phyloP scores from a whole-genome alignment of 176 grass and related monocot genomes.

The Elymus sibiricus region DNA sequence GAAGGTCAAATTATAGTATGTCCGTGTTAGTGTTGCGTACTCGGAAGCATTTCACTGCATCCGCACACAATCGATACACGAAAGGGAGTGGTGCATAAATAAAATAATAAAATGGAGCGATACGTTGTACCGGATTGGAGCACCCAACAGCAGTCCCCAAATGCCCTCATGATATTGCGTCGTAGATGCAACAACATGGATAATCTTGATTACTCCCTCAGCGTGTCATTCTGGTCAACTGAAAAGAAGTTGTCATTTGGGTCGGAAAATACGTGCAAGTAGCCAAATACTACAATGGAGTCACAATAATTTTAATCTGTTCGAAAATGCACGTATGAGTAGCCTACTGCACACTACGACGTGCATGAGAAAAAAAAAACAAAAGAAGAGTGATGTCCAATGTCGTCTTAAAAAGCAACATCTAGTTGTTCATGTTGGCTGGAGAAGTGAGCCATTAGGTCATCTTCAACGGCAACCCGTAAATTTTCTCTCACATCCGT shows the following conservation, averaged over 20 bases:
- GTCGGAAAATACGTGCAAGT: neutral
- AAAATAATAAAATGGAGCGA: neutral
- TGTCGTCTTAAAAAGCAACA: too few species aligned
- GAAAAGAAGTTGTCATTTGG: neutral
- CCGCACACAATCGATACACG: neutral
- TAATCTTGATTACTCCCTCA: neutral
- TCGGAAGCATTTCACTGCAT: neutral
- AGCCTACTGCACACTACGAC: too few species aligned
- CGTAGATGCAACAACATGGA: neutral
- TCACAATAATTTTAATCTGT: too few species aligned
- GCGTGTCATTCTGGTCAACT: neutral
- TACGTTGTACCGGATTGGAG: neutral
- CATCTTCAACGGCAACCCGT: too few species aligned
- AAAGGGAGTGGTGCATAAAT: neutral
- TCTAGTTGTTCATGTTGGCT: too few species aligned
- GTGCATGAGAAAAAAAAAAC: too few species aligned
- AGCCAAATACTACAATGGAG: too few species aligned
- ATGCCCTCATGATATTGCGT: neutral
- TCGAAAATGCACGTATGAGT: too few species aligned
- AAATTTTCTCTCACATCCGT: too few species aligned
- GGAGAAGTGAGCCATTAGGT: too few species aligned
- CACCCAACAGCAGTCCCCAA: neutral
- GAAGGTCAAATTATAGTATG: neutral
- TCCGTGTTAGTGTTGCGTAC: neutral
- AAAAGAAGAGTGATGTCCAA: too few species aligned